These are phyloP conservation scores for Boletus edulis DNA, from an alignment of 768 basidiomycete genomes.

Conservation along the genomic window DNA sequence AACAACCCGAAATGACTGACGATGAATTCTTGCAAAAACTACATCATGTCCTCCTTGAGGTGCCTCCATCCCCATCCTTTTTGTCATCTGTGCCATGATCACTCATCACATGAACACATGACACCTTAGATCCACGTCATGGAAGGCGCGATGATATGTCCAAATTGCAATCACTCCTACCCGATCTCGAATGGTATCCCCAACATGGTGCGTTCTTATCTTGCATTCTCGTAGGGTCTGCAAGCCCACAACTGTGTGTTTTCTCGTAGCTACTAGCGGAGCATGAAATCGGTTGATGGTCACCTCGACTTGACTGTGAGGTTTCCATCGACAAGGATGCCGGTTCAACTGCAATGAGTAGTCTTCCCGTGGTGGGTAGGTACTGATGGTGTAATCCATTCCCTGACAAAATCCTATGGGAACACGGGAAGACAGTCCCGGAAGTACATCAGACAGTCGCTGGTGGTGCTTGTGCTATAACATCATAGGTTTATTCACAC, in stretches of 20 bases:
- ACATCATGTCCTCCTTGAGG: slow-evolving; percentile 93
- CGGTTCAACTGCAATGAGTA: too few relatives aligned
- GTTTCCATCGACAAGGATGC: too few relatives aligned
- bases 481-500: too few relatives aligned
- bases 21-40: slow-evolving; percentile 80
- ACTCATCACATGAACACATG: not conserved
- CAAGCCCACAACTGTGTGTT: slow-evolving; percentile 2
- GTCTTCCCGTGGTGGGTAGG: too few relatives aligned
- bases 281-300: slow-evolving; percentile 70
- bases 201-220: slow-evolving; percentile 75
- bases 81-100: not conserved
- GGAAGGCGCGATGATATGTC: slow-evolving; percentile 92
- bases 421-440: too few relatives aligned
- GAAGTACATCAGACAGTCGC: too few relatives aligned
- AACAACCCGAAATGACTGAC: slow-evolving; percentile 64
- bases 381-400: too few relatives aligned
- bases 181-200: slow-evolving; percentile 93
- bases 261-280: slow-evolving; percentile 76
- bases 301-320: not conserved
- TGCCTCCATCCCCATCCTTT: slow-evolving; percentile 41
- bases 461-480: too few relatives aligned
- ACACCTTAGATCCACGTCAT: slow-evolving; percentile 78
- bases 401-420: too few relatives aligned
- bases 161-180: slow-evolving; percentile 87
- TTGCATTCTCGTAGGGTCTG: slow-evolving; percentile 5